Evolutionary conservation across 306 rosid species (phyloP).

Genomic region (Albizia julibrissin): DNA sequence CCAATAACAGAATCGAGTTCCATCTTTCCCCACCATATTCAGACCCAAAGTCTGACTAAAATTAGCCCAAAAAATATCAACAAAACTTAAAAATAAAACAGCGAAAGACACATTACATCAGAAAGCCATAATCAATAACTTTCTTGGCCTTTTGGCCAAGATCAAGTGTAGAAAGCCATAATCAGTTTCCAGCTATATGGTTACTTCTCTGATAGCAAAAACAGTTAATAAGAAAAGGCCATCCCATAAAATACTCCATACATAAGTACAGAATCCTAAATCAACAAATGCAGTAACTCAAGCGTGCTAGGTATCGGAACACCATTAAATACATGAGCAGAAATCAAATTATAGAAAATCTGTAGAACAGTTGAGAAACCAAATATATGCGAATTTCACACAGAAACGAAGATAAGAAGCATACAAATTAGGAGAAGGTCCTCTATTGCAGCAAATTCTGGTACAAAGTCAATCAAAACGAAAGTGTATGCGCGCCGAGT

Average conservation of each 20-base stretch:
- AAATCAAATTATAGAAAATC: not conserved
- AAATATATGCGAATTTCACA: not conserved
- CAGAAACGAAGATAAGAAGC: not conserved
- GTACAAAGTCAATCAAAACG: slow-evolving; percentile 68
- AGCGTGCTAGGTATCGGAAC: not conserved
- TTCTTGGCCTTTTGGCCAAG: too few species aligned
- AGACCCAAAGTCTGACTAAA: not conserved
- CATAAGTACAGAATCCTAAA: not conserved
- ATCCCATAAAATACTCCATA: slow-evolving; percentile 1
- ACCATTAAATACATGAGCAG: not conserved
- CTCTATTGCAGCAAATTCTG: slow-evolving; percentile 80
- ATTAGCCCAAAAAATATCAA: not conserved
- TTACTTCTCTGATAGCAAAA: slow-evolving; percentile 7
- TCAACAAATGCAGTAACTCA: too few species aligned
- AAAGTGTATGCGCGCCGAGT: slow-evolving; percentile 48
- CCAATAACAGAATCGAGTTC: not conserved
- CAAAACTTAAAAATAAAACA: not conserved
- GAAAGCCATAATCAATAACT: not conserved
- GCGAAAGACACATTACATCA: not conserved
- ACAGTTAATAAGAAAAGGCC: not conserved
- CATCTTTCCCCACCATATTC: not conserved
- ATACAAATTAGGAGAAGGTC: slow-evolving; percentile 83
- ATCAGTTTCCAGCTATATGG: not conserved
- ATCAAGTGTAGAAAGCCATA: too few species aligned
- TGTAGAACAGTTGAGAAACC: not conserved